Evolutionary conservation across 2,329 filamentous ascomycete species (phyloP), one percentile per base, ranked within the genome.

Genomic region (Calonectria fujianensis): DNA sequence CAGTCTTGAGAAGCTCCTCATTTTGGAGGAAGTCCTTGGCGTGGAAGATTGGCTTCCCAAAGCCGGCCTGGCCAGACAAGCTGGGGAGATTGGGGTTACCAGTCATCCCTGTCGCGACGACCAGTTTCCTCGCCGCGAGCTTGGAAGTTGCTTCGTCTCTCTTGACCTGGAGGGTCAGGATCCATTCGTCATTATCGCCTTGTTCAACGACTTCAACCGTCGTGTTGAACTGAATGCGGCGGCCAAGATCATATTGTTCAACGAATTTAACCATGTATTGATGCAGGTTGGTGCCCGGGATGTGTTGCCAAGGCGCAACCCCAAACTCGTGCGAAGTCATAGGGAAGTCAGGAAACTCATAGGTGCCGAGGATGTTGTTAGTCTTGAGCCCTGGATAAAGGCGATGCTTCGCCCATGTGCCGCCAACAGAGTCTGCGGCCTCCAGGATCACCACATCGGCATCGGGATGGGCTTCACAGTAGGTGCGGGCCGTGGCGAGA

Each of bases 381-480:
- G 52, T 57, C 31, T 57, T 57, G 31, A 57, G 52, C 8, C 52
- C 52, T 10, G 52, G 52, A 32, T 57, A 57, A 4, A 57, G 18
- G 20, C 52, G 52, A 20, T 57, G 52, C 52, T 57, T 57, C 6
- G 52, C 52, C 52, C 52, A 57, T 32, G 52, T 57, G 20, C 52
- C 52, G 18, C 52, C 52, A 31, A 57, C 31, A 57, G 52, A 57
- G 18, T 57, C 52, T n/a, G 52, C 52, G 18, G 52, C 32, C 52
- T 57, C 52, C 18, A 57, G 52, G 35, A 57, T 57, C 9, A 57
- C 52, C 52, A 57, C 52, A 9, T 57, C 35, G 31, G 52, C 52
- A 11, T 57, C 31, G n/a, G 52, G 52, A 20, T 57, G 52, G 18
- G 52, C 52, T 32, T 31, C 52, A 11, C 31, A n/a, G 52, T 57